Evolutionary conservation across 257 asterid genomes (phyloP).

Genomic region (Lithospermum erythrorhizon): DNA sequence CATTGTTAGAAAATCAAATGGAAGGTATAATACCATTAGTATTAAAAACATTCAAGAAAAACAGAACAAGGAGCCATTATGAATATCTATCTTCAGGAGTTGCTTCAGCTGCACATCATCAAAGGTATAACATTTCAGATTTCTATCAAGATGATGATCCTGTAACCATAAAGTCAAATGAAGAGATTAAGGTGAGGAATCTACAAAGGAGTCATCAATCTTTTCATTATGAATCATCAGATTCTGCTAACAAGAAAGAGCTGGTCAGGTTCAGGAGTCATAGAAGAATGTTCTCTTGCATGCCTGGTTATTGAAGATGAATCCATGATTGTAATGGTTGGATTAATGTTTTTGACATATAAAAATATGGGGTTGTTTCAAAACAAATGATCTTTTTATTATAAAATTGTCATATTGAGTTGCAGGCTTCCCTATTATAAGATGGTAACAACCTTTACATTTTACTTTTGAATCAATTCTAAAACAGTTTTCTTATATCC

Average conservation of each 20-base stretch:
- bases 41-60: slow-evolving; percentile 45
- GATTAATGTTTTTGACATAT: no score
- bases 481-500: no score
- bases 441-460: no score
- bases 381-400: no score
- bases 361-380: no score
- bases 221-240: slow-evolving; percentile 14
- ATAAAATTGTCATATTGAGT: no score
- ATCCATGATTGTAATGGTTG: no score
- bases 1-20: slow-evolving; percentile 19
- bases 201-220: slow-evolving; percentile 37
- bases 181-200: slow-evolving; percentile 1
- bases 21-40: slow-evolving; percentile 72
- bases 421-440: no score
- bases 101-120: slow-evolving; percentile 7
- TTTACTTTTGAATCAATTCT: no score
- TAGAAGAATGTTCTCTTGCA: slow-evolving; percentile 24
- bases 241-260: slow-evolving; percentile 18
- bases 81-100: slow-evolving; percentile 42
- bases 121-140: slow-evolving; percentile 29
- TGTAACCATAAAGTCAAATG: slow-evolving; percentile 3
- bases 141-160: slow-evolving; percentile 19
- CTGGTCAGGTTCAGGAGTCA: slow-evolving; percentile 33
- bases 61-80: slow-evolving; percentile 37
- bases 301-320: slow-evolving; percentile 11